Conservation (phyloP, 2,329 filamentous ascomycete species). For the Metarhizium robertsii region DNA sequence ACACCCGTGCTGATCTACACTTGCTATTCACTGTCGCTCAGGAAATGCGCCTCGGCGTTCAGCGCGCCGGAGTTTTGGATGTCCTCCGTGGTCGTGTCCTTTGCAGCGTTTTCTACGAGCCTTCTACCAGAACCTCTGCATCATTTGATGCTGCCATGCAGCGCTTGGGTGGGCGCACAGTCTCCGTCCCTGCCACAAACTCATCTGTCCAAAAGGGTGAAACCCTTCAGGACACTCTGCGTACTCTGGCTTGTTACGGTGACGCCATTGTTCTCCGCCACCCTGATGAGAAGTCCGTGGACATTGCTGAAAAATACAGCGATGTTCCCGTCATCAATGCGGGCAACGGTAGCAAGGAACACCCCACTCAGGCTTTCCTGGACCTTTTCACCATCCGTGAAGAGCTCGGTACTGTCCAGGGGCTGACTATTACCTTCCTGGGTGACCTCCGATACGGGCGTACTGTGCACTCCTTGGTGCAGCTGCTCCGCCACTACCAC, state of each 20-base stretch:
- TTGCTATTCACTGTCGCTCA: constrained; percentile 92
- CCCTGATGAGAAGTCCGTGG: constrained; percentile 70
- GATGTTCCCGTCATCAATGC: constrained; percentile 93
- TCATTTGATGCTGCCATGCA: constrained; percentile 99
- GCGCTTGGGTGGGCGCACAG: constrained; percentile 79
- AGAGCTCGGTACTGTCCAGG: constrained; percentile 90
- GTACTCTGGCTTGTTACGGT: constrained; percentile 87
- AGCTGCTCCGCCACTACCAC: constrained; percentile 91
- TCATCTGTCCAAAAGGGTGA: constrained; percentile 95
- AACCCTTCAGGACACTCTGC: constrained; percentile 83
- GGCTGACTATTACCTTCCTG: constrained; percentile 89
- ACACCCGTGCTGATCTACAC: constrained; percentile 79
- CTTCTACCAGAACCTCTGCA: constrained; percentile 86
- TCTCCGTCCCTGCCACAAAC: constrained; percentile 71
- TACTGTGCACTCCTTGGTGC: constrained; percentile 89
- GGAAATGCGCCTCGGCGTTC: constrained; percentile 93
- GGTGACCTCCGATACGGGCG: constrained; percentile 91
- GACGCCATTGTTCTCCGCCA: constrained; percentile 96
- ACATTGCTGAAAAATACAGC: constrained; percentile 77
- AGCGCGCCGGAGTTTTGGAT: constrained; percentile 82
- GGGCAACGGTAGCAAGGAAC: constrained; percentile 90
- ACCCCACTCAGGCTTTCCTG: constrained; percentile 94
- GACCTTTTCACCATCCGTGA: constrained; percentile 98
- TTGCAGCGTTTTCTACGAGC: constrained; percentile 94
- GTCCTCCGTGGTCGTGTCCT: constrained; percentile 79